These are phyloP conservation scores for Lepidium africanum DNA, from an alignment of 345 rosid genomes.

Conservation along the genomic window DNA sequence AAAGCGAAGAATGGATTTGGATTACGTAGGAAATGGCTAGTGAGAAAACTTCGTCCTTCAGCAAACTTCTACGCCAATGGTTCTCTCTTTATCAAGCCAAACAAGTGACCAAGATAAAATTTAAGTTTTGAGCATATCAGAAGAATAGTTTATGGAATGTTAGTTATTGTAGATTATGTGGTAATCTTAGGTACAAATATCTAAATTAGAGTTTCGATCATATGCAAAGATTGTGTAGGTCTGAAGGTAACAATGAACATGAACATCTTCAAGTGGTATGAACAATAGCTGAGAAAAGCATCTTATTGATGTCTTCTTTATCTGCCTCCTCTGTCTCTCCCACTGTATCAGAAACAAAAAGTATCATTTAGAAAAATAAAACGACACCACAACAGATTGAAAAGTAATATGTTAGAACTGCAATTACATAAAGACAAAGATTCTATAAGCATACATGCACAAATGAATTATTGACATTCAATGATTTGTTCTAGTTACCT, in stretches of 20 bases:
- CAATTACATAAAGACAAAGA: background rate
- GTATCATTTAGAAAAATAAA: background rate
- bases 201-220: background rate
- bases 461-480: too few relatives aligned
- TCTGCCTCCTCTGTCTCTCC: conserved; percentile 42
- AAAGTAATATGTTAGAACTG: background rate
- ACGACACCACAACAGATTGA: background rate
- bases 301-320: conserved; percentile 57
- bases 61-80: background rate
- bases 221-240: background rate
- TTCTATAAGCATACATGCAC: too few relatives aligned
- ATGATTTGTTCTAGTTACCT: conserved; percentile 32
- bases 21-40: conserved; percentile 70
- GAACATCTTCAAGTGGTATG: conserved; percentile 32
- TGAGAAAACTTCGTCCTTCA: conserved; percentile 58
- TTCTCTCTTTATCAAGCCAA: background rate
- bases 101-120: background rate
- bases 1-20: conserved; percentile 79
- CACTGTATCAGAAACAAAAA: conserved; percentile 36
- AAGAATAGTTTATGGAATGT: background rate
- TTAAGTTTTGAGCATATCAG: background rate
- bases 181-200: background rate
- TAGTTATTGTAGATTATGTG: background rate
- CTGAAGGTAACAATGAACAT: background rate
- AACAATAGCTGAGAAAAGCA: conserved; percentile 73